A percentile compares a stretch with the other conserved stretches of the same genome.
Conservation (phyloP, 2,329 filamentous ascomycete species). For the Trichoderma afroharzianum region DNA sequence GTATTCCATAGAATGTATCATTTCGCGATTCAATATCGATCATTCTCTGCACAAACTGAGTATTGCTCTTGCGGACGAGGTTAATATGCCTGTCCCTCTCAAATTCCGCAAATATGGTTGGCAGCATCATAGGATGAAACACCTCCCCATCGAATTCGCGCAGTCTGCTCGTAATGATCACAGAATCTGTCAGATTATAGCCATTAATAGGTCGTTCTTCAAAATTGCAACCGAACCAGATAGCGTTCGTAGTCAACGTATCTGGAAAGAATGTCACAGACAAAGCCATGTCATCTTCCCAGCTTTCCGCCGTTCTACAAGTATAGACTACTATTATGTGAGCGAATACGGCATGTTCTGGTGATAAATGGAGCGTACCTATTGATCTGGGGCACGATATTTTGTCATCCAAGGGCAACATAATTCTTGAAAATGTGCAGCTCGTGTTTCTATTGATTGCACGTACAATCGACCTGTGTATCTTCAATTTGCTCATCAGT, state of each 20-base stretch:
- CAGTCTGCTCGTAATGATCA: constrained; percentile 2
- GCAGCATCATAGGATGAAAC: constrained; percentile 20
- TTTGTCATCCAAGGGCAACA: background rate
- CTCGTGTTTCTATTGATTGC: constrained; percentile 20
- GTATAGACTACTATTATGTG: constrained; percentile 15
- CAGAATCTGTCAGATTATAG: background rate
- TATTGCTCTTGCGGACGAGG: constrained; percentile 3
- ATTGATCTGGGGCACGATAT: background rate
- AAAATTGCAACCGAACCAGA: constrained; percentile 18
- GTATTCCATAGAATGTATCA: background rate
- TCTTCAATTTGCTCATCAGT: background rate
- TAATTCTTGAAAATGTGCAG: constrained; percentile 14
- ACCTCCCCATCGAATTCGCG: constrained; percentile 10
- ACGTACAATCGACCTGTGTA: constrained; percentile 14
- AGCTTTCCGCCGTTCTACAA: constrained; percentile 17
- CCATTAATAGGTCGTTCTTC: background rate
- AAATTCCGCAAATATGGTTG: constrained; percentile 20
- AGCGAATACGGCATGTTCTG: background rate
- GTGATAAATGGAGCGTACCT: background rate
- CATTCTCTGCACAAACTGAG: constrained; percentile 1
- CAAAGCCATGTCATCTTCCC: constrained; percentile 19
- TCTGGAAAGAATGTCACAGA: constrained; percentile 18
- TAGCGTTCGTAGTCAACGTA: constrained; percentile 15
- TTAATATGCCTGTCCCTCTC: constrained; percentile 20
- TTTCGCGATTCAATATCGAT: background rate